A percentile compares a stretch with the other conserved stretches of the same genome.
Evolutionary conservation across 768 basidiomycete genomes (phyloP).

Genomic region (Termitomyces sp.): DNA sequence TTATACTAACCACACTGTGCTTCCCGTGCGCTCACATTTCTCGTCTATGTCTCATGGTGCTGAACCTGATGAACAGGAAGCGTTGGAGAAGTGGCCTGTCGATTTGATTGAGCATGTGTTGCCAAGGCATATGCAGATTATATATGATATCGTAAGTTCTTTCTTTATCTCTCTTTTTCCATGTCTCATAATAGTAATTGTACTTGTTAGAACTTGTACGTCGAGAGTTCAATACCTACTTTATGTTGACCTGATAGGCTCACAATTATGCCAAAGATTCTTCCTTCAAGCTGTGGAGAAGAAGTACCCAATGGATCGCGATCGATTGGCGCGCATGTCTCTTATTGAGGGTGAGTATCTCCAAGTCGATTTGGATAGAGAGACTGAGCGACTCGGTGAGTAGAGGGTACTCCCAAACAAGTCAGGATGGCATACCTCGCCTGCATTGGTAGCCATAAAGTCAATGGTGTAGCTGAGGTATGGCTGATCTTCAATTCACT

Average conservation of each 20-base stretch:
- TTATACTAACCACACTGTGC: constrained; percentile 94
- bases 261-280: constrained; percentile 26
- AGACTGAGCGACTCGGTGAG: neutral
- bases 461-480: constrained; percentile 95
- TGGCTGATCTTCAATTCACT: neutral
- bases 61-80: constrained; percentile 43
- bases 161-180: neutral
- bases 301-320: constrained; percentile 85
- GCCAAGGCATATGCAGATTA: constrained; percentile 84
- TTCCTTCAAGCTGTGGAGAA: constrained; percentile 86
- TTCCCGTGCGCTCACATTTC: constrained; percentile 53
- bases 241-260: neutral
- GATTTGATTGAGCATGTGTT: constrained; percentile 80
- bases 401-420: constrained; percentile 83
- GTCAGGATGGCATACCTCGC: constrained; percentile 92
- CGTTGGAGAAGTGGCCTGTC: constrained; percentile 90
- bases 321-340: constrained; percentile 78
- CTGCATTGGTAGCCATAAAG: constrained; percentile 64
- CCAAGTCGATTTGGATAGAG: neutral
- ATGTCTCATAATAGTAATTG: neutral
- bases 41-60: neutral
- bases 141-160: constrained; percentile 59
- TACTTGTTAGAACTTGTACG: constrained; percentile 44
- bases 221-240: neutral
- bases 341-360: constrained; percentile 70